Evolutionary conservation across 2,329 filamentous ascomycete species (phyloP), one percentile per base, ranked within the genome.

Genomic region (Exophiala sp.): DNA sequence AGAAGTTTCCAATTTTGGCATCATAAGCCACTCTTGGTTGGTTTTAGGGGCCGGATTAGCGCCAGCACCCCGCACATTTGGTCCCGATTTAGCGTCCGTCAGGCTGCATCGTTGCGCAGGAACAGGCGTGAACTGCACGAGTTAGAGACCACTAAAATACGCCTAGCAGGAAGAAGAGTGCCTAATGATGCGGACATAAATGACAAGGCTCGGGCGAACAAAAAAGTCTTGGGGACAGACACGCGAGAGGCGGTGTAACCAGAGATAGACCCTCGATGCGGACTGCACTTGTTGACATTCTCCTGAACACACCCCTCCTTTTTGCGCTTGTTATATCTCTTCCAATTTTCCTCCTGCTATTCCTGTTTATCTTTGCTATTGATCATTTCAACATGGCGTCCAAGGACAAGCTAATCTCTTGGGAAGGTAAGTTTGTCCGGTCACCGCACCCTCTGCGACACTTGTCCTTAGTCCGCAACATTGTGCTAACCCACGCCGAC

Each of bases 351-450:
- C 14, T 48, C 43, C 16, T 20, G 12, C 39, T 44, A 20, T 41
- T 44, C 33, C 16, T 18, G 2, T 18, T 18, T 18, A 18, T 18
- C 16, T 18, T 18, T 18, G 16, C 16, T 18, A 12, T 40, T 24
- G 24, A n/a, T 33, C 5, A 33, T 20, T 49, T 43, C 54, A 54
- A 41, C 41, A 61, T 60, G 57, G 44, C 57, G 39, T 54, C 46
- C 50, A 60, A 57, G 34, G 44, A 54, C 50, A 59, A 59, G 42
- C 29, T 61, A 47, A 57, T 62, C 29, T 60, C 57, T 10, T 60
- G 48, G 39, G 60, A 63, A 56, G 62, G 57, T 59, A 47, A 43
- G 56, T 55, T 55, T 21, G n/a, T 35, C 38, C 11, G n/a, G 2
- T 29, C 10, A 38, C 2, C 14, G 35, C 35, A 16, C 11, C 2